These are phyloP conservation scores for Coniochaeta ligniaria DNA, from an alignment of 2,329 filamentous ascomycete species.

Conservation along the genomic window DNA sequence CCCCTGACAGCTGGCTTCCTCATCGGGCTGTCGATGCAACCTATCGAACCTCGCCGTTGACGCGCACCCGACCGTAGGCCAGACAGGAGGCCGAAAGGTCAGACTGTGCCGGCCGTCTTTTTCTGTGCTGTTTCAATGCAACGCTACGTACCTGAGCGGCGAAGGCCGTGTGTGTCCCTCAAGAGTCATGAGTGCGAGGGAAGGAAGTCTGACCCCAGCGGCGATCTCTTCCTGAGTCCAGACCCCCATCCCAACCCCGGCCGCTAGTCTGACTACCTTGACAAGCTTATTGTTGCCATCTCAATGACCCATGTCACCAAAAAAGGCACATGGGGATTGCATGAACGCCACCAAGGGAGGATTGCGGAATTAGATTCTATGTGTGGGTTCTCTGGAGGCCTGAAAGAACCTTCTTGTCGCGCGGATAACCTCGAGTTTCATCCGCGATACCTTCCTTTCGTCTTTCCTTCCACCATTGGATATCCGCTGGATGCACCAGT, in stretches of 20 bases:
- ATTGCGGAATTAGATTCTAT: neutral
- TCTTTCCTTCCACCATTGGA: neutral
- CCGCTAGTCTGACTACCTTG: neutral
- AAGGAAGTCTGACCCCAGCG: neutral
- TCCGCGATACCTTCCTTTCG: slow-evolving; percentile 2
- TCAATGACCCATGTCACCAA: neutral
- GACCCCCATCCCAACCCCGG: neutral
- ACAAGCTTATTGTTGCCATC: neutral
- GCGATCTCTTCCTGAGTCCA: neutral
- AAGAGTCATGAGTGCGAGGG: neutral
- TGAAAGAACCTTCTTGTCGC: neutral
- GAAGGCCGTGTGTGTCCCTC: neutral
- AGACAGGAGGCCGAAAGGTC: neutral
- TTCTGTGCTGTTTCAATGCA: neutral
- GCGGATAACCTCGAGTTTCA: slow-evolving; percentile 1
- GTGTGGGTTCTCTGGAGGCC: neutral
- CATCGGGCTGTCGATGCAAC: neutral
- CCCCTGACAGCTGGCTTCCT: neutral
- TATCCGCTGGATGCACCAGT: neutral
- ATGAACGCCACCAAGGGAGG: slow-evolving; percentile 2
- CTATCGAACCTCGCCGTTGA: neutral
- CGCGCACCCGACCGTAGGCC: neutral
- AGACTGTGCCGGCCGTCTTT: neutral
- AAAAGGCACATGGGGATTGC: neutral
- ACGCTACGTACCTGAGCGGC: neutral